Evolutionary conservation across 2,329 filamentous ascomycete species (phyloP), one percentile per base, ranked within the genome.

Genomic region (Colletotrichum endophyticum): DNA sequence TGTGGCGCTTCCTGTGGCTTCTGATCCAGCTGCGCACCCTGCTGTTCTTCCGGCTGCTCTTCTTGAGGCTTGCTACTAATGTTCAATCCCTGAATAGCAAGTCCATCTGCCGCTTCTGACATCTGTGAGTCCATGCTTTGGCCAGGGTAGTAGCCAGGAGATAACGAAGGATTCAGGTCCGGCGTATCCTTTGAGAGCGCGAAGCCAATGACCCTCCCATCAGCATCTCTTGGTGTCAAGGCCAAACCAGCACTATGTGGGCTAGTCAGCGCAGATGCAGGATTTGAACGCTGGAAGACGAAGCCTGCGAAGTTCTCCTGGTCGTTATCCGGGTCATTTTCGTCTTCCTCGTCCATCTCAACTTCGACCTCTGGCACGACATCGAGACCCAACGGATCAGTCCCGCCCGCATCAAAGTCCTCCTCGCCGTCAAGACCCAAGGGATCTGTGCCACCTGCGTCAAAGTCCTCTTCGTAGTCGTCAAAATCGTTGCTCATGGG

Each of bases 291-390:
- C 78, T 91, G 88, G 73, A 92, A 92, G 12, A 88, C 87, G 76
- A 92, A 92, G 5, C 90, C 90, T 8, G 90, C 88, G 81, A 92
- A 92, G 76, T 92, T 92, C 78, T 92, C 89, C 78, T 92, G 90
- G 75, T 91, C 89, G 71, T 91, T 87, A 73, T 91, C 87, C 0
- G 88, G 89, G 72, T 91, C 89, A 13, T 84, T 73, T 5, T 82
- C 82, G 3, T 79, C 78, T 5, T 79, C 83, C 1, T 81, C 62
- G 6, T 79, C 79, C n/a, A 77, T 72, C 32, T 76, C 71, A 22
- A 69, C 36, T 19, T 73, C 73, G 8, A 76, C 70, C 44, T 76
- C 73, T 5, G 70, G 73, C 3, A 76, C 73, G 22, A 39, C 28
- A 63, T 76, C 73, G 7, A 76, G 44, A 6, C 63, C 70, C 8